phyloP scores from a whole-genome alignment of 2,329 filamentous ascomycete genomes.

The Alternaria triticimaculans region DNA sequence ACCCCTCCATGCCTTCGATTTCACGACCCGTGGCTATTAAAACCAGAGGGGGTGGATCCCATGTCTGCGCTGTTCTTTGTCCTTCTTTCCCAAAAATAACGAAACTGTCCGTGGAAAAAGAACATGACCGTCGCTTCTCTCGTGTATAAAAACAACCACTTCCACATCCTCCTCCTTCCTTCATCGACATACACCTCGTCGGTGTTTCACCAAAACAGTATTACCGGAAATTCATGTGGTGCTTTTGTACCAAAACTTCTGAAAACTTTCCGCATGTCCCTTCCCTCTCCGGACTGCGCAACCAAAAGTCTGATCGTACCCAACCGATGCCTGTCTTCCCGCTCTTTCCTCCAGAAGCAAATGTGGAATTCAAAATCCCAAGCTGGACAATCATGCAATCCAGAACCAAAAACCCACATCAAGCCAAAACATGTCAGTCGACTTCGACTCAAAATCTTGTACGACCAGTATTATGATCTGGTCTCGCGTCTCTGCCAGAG shows the following conservation, averaged over 20 bases:
- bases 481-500: not conserved
- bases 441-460: not conserved
- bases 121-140: not conserved
- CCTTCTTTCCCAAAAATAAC: not conserved
- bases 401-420: no score
- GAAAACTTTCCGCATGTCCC: not conserved
- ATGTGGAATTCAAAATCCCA: not conserved
- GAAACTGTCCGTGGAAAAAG: no score
- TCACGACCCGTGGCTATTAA: not conserved
- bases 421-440: no score
- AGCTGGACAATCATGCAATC: not conserved
- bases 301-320: accelerated
- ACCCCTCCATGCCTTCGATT: not conserved
- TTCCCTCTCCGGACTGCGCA: not conserved
- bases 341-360: not conserved
- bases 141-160: not conserved
- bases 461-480: not conserved
- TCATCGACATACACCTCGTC: not conserved
- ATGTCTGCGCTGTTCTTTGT: not conserved
- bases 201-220: not conserved
- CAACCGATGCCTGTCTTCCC: not conserved
- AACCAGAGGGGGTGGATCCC: not conserved
- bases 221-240: no score
- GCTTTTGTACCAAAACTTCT: no score
- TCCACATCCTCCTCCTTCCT: not conserved